Percentiles rank a stretch among this genome's conserved stretches.
These are phyloP conservation scores for Tulasnella sp. DNA, from an alignment of 768 basidiomycete species.

Conservation along the genomic window DNA sequence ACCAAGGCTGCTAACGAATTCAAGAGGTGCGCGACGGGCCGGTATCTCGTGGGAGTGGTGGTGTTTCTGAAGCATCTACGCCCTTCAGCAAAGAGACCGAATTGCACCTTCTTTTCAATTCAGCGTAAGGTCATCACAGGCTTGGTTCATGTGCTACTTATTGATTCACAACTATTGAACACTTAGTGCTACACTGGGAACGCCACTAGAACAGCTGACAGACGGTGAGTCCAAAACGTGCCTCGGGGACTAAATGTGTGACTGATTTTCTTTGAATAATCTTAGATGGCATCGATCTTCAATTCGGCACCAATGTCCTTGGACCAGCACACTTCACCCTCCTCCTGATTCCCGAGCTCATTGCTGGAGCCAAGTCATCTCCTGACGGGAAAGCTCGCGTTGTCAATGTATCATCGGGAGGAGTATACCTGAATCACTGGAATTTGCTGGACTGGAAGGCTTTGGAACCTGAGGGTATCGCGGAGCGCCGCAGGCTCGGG, in stretches of 20 bases:
- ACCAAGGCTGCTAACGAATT: constrained; percentile 28
- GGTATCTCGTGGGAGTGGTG: background rate
- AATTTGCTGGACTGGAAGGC: background rate
- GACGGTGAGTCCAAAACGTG: background rate
- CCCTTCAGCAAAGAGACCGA: constrained; percentile 24
- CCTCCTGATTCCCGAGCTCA: constrained; percentile 13
- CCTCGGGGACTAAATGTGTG: background rate
- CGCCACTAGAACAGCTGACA: constrained; percentile 27
- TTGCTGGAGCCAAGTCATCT: constrained; percentile 19
- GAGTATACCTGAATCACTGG: background rate
- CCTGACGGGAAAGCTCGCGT: constrained; percentile 26
- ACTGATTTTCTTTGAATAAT: background rate
- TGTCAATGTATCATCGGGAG: constrained; percentile 19
- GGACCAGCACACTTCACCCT: constrained; percentile 25
- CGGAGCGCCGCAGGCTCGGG: constrained; percentile 14
- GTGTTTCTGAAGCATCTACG: background rate
- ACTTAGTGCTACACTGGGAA: constrained; percentile 30
- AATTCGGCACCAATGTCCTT: constrained; percentile 26
- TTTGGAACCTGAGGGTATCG: background rate
- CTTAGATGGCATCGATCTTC: constrained; percentile 19
- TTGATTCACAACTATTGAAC: background rate
- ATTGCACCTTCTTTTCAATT: constrained; percentile 30
- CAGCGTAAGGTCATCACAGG: constrained; percentile 18
- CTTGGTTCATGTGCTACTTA: background rate
- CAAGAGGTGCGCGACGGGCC: constrained; percentile 19